phyloP scores from a whole-genome alignment of 352 stramenopile species.

The Pythium volutum region DNA sequence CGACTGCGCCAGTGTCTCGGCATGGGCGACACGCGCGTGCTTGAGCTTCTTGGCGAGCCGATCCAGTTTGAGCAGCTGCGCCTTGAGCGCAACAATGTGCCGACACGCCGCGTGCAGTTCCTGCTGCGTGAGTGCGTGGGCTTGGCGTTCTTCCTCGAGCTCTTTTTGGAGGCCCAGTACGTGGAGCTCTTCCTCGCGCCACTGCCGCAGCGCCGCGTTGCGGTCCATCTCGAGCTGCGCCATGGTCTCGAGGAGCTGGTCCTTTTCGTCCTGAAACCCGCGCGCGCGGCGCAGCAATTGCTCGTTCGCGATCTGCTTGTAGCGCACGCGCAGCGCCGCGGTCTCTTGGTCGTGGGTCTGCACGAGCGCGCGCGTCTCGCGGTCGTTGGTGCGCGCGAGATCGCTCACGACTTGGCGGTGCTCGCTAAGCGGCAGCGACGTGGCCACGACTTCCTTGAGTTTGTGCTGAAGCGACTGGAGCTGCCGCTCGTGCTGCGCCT shows the following conservation, averaged over 20 bases:
- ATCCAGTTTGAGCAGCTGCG: conserved; percentile 26
- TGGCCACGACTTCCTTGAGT: conserved; percentile 42
- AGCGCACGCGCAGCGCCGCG: conserved; percentile 23
- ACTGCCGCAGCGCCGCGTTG: conserved; percentile 29
- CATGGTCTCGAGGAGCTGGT: conserved; percentile 30
- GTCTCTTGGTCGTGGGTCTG: conserved; percentile 29
- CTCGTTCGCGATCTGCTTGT: conserved; percentile 30
- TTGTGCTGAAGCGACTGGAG: conserved; percentile 34
- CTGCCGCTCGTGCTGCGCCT: conserved; percentile 43
- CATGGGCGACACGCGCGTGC: conserved; percentile 5
- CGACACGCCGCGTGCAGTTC: conserved; percentile 37
- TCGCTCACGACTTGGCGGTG: conserved; percentile 43
- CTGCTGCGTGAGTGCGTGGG: conserved; percentile 19
- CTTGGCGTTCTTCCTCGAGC: conserved; percentile 4
- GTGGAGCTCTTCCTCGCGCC: conserved; percentile 30
- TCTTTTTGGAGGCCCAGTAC: conserved; percentile 4
- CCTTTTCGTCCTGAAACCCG: conserved; percentile 29
- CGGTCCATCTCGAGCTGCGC: conserved; percentile 36
- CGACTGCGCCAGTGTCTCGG: conserved; percentile 18
- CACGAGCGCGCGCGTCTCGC: conserved; percentile 26
- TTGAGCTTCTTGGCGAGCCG: conserved; percentile 17
- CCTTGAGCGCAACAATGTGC: conserved; percentile 45
- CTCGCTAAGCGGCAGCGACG: conserved; percentile 48
- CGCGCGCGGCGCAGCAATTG: conserved; percentile 16
- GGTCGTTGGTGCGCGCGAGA: conserved; percentile 21